Conservation (phyloP, 1,284 basidiomycete species). For the Cryptococcus sp. region DNA sequence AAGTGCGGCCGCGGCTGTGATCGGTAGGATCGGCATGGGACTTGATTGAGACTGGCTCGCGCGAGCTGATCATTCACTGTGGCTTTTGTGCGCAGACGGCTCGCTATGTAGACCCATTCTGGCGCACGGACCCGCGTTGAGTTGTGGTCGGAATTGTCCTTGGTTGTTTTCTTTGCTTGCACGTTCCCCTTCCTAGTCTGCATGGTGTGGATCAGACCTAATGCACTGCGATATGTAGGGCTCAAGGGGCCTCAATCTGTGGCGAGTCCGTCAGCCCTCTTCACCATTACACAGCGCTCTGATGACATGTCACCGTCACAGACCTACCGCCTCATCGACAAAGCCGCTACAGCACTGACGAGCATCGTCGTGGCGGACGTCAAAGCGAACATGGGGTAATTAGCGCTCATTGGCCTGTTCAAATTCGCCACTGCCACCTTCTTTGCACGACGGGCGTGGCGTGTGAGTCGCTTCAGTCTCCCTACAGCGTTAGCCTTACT, state of each 20-base stretch:
- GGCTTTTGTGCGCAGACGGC: slow-evolving; percentile 11
- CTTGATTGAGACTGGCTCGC: no score
- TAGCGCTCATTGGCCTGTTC: slow-evolving; percentile 9
- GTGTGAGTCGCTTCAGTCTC: slow-evolving; percentile 6
- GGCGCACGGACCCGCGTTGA: slow-evolving; percentile 11
- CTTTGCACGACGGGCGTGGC: slow-evolving; percentile 17
- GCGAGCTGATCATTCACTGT: no score
- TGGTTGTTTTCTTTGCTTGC: slow-evolving; percentile 8
- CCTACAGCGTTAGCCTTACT: not conserved
- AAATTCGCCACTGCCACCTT: slow-evolving; percentile 13
- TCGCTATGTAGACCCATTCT: slow-evolving; percentile 6
- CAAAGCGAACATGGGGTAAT: slow-evolving; percentile 8
- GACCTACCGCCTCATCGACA: slow-evolving; percentile 17
- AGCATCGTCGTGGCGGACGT: slow-evolving; percentile 8
- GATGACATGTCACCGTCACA: not conserved
- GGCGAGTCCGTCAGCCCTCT: not conserved
- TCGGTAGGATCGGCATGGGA: no score
- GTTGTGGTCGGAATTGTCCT: slow-evolving; percentile 5
- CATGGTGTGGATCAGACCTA: not conserved
- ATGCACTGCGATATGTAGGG: not conserved
- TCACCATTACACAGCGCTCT: not conserved
- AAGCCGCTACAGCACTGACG: slow-evolving; percentile 7
- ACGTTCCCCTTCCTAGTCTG: not conserved
- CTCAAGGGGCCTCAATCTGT: not conserved
- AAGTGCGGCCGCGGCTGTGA: no score